Evolutionary conservation across 2,329 filamentous ascomycete genomes (phyloP), one percentile per base, ranked within the genome.

Genomic region (Colletotrichum camelliae): DNA sequence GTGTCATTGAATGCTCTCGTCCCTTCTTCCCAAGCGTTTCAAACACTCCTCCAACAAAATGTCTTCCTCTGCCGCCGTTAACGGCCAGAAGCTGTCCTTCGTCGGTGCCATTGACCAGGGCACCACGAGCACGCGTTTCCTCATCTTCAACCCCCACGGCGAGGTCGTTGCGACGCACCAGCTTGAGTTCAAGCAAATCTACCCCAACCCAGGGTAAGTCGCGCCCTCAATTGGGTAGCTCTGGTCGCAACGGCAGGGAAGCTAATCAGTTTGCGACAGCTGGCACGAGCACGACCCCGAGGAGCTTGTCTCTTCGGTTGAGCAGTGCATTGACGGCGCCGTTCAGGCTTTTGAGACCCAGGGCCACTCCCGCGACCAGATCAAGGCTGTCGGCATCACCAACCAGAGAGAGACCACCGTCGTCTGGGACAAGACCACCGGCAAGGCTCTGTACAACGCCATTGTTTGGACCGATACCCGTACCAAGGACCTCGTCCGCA

Each of bases 391-490:
- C 77, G 95, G 95, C 67, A 94, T 97, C 82, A 96, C 95, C 79
- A 96, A 95, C 84, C 95, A 97, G 86, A 90, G 95, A 82, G 95
- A 97, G 85, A 96, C 95, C 8, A 94, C 93, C 4, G 88, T 96
- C 2, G 92, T 95, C 70, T 96, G 94, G 94, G 94, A 96, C 83
- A 91, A 88, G 82, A 90, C 92, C 78, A 96, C 94, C 0, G 95
- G 95, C 66, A 91, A 96, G 82, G 91, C 94, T 10, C 86, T 97
- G 52, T 90, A 96, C 87, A 95, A 96, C 82, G 94, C 94, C 77
- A 95, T 97, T 77, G 94, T 94, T 70, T 96, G 95, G 94, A 94
- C 95, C 52, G 95, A 97, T 82, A 96, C 94, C n/a, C 89, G 95
- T 70, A 93, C 94, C 64, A 90, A 92, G 78, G 88, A 90, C 70